Conservation (phyloP, 2,329 filamentous ascomycete genomes). For the Chalara sp. region DNA sequence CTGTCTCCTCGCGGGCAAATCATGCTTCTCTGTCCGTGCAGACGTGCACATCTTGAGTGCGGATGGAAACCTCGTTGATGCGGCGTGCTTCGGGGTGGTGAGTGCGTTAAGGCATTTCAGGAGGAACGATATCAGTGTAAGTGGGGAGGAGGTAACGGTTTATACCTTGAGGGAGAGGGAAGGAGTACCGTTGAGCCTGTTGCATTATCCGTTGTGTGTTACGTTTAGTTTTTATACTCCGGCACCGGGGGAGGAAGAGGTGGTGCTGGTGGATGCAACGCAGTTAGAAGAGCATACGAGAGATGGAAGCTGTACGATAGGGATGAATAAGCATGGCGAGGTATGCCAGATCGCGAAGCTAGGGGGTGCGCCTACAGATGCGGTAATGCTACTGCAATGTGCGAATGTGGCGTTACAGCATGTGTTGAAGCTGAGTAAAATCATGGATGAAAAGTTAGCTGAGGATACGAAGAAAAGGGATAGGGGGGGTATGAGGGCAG, state of each 20-base stretch:
- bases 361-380: slow-evolving; percentile 76
- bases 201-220: slow-evolving; percentile 87
- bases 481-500: slow-evolving; percentile 70
- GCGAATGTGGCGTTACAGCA: slow-evolving; percentile 68
- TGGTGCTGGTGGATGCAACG: slow-evolving; percentile 65
- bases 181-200: slow-evolving; percentile 80
- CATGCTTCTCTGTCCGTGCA: slow-evolving; percentile 85
- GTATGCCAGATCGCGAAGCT: slow-evolving; percentile 64
- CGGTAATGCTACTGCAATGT: slow-evolving; percentile 69
- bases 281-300: slow-evolving; percentile 71
- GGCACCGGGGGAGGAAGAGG: slow-evolving; percentile 49
- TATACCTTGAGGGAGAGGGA: slow-evolving; percentile 82
- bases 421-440: slow-evolving; percentile 69
- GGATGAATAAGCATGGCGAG: slow-evolving; percentile 33
- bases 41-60: slow-evolving; percentile 89
- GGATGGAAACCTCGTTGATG: slow-evolving; percentile 85
- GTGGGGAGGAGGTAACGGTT: slow-evolving; percentile 77
- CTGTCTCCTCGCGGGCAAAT: slow-evolving; percentile 83
- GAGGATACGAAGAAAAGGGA: slow-evolving; percentile 74
- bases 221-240: slow-evolving; percentile 75
- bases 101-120: slow-evolving; percentile 87
- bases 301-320: slow-evolving; percentile 69
- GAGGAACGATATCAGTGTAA: slow-evolving; percentile 80
- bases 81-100: slow-evolving; percentile 78
- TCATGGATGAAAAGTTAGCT: slow-evolving; percentile 67